Conservation (phyloP, 257 asterid genomes). For the Euphrasia confusa region DNA sequence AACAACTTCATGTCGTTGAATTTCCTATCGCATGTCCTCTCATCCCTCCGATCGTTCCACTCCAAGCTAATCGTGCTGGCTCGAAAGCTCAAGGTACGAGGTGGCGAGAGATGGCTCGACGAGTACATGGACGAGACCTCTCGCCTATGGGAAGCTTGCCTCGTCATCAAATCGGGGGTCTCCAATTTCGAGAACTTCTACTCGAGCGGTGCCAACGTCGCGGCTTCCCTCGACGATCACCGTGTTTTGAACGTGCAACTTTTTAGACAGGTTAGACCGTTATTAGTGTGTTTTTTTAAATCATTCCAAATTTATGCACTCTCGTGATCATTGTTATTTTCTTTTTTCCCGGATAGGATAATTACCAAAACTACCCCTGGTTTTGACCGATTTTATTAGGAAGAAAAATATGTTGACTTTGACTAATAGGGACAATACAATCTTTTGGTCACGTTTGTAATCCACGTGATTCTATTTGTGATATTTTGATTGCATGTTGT, state of each 20-base stretch:
- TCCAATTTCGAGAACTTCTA: constrained; percentile 55
- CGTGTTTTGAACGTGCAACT: constrained; percentile 1
- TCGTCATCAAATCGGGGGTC: constrained; percentile 50
- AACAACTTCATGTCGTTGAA: constrained; percentile 57
- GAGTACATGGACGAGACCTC: constrained; percentile 85
- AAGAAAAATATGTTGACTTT: no score
- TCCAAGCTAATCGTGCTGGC: constrained; percentile 45
- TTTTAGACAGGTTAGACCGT: background rate
- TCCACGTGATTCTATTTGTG: no score
- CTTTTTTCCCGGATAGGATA: no score
- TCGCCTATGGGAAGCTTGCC: constrained; percentile 76
- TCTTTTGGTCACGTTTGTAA: background rate
- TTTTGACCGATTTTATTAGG: background rate
- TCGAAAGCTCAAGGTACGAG: constrained; percentile 54
- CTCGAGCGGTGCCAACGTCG: constrained; percentile 36
- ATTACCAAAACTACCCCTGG: background rate
- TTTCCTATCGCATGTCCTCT: constrained; percentile 55
- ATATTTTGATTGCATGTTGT: no score
- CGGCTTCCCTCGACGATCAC: background rate
- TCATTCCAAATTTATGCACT: background rate
- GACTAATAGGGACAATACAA: background rate
- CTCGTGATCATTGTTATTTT: background rate
- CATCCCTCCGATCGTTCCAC: constrained; percentile 56
- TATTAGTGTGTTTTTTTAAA: background rate
- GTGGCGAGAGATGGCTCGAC: constrained; percentile 71